Conservation (phyloP, 2,329 filamentous ascomycete genomes). For the Penicillium sp. region DNA sequence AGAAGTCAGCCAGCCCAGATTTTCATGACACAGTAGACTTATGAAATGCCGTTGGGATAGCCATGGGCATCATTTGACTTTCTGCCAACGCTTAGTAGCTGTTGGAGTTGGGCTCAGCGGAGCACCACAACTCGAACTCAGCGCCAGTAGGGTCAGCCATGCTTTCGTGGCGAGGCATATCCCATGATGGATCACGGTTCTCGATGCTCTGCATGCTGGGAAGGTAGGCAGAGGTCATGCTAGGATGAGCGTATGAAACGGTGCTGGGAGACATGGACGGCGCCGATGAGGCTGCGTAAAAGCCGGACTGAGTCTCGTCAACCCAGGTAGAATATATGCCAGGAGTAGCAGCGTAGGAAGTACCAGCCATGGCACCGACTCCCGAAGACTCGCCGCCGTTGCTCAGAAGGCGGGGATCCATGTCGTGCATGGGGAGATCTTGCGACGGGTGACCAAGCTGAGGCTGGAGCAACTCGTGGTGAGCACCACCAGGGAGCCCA, state of each 20-base stretch:
- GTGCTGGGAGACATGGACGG: slow-evolving; percentile 9
- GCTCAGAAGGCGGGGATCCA: slow-evolving; percentile 44
- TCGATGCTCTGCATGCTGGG: slow-evolving; percentile 11
- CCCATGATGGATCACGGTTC: slow-evolving; percentile 11
- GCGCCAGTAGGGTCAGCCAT: neutral
- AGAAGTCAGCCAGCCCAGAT: slow-evolving; percentile 5
- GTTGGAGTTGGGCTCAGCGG: neutral
- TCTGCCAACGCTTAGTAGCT: slow-evolving; percentile 1
- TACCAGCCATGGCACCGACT: slow-evolving; percentile 5
- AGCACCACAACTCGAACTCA: slow-evolving; percentile 13
- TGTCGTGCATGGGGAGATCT: slow-evolving; percentile 29
- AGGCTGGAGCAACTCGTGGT: slow-evolving; percentile 44
- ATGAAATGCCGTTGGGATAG: neutral
- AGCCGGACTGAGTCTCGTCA: neutral
- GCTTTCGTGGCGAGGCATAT: slow-evolving; percentile 3
- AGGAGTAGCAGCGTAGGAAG: neutral
- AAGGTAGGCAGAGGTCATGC: slow-evolving; percentile 1
- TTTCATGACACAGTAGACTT: neutral
- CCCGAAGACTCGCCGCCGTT: slow-evolving; percentile 25
- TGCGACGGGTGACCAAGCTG: slow-evolving; percentile 27
- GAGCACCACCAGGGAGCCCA: slow-evolving; percentile 41
- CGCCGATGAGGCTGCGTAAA: neutral
- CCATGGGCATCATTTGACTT: neutral
- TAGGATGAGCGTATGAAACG: slow-evolving; percentile 1
- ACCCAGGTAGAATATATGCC: slow-evolving; percentile 11